A percentile compares a stretch with the other conserved stretches of the same genome.
Evolutionary conservation across 2,329 filamentous ascomycete species (phyloP).

Genomic region (Colletotrichum theobromicola): DNA sequence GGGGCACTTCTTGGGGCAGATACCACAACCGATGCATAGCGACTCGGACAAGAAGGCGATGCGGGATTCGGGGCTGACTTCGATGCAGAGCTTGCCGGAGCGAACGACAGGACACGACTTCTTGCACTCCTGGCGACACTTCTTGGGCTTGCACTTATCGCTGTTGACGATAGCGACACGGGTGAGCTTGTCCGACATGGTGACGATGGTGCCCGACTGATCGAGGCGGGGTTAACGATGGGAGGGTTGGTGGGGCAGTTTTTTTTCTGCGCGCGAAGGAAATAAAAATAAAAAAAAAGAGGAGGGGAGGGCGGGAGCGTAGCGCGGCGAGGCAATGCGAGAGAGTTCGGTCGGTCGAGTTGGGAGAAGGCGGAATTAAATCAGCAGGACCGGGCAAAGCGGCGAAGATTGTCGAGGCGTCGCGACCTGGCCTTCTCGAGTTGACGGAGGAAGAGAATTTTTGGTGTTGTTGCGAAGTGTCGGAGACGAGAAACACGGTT

Average conservation of each 20-base stretch:
- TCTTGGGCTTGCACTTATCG: slow-evolving; percentile 80
- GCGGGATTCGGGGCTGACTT: slow-evolving; percentile 86
- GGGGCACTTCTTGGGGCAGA: slow-evolving; percentile 99
- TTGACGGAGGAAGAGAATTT: background rate
- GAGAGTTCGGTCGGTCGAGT: background rate
- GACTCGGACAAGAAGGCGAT: slow-evolving; percentile 98
- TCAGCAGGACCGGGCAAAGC: slow-evolving; percentile 4
- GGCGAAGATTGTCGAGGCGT: slow-evolving; percentile 13
- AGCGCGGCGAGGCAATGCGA: background rate
- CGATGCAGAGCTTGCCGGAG: slow-evolving; percentile 96
- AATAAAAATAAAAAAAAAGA: background rate
- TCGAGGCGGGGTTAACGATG: slow-evolving; percentile 19
- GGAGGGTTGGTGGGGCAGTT: slow-evolving; percentile 5
- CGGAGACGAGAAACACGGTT: slow-evolving; percentile 2
- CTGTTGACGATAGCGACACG: slow-evolving; percentile 98
- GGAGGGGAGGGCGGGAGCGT: background rate
- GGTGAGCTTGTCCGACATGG: slow-evolving; percentile 93
- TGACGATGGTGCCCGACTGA: slow-evolving; percentile 35
- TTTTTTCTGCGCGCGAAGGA: background rate
- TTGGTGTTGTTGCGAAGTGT: slow-evolving; percentile 12
- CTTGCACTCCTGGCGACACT: slow-evolving; percentile 99
- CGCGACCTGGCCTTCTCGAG: slow-evolving; percentile 18
- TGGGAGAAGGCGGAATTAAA: background rate
- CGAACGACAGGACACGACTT: slow-evolving; percentile 98
- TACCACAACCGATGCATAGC: slow-evolving; percentile 97